These are phyloP conservation scores for Penicillium expansum DNA, from an alignment of 2,329 filamentous ascomycete genomes.

Conservation along the genomic window DNA sequence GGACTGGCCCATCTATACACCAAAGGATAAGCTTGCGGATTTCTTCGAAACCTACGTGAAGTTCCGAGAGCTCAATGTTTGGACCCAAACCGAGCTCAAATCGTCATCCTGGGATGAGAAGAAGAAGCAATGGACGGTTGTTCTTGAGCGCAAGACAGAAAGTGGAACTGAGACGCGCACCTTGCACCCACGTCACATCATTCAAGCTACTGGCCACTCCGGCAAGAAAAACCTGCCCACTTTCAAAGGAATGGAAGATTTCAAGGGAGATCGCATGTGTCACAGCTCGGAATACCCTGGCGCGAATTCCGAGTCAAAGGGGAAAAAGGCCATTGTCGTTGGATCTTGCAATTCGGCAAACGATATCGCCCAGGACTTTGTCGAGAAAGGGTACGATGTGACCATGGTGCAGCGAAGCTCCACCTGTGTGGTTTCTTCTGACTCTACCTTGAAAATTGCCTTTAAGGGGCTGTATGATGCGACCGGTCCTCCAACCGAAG, in stretches of 20 bases:
- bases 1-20: conserved; percentile 67
- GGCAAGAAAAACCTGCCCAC: conserved; percentile 58
- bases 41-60: conserved; percentile 66
- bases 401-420: conserved; percentile 68
- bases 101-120: conserved; percentile 52
- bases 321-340: conserved; percentile 63
- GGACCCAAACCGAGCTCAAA: conserved; percentile 55
- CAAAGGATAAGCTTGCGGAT: conserved; percentile 68
- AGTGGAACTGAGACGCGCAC: conserved; percentile 51
- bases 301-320: conserved; percentile 46
- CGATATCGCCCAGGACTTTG: conserved; percentile 67
- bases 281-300: conserved; percentile 63
- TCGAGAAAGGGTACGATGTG: conserved; percentile 64
- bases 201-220: conserved; percentile 67
- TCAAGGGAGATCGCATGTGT: conserved; percentile 58
- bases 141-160: conserved; percentile 45
- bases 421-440: conserved; percentile 62
- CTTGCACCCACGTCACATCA: conserved; percentile 60
- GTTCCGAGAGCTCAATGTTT: conserved; percentile 66
- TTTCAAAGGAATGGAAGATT: conserved; percentile 52
- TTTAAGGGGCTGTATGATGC: conserved; percentile 53
- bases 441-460: conserved; percentile 52
- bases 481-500: conserved; percentile 58
- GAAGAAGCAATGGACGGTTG: conserved; percentile 55
- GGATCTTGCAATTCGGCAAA: conserved; percentile 68